Percentiles rank a stretch among this genome's conserved stretches.
Conservation (phyloP, 306 rosid species). For the Gynostemma pentaphyllum region DNA sequence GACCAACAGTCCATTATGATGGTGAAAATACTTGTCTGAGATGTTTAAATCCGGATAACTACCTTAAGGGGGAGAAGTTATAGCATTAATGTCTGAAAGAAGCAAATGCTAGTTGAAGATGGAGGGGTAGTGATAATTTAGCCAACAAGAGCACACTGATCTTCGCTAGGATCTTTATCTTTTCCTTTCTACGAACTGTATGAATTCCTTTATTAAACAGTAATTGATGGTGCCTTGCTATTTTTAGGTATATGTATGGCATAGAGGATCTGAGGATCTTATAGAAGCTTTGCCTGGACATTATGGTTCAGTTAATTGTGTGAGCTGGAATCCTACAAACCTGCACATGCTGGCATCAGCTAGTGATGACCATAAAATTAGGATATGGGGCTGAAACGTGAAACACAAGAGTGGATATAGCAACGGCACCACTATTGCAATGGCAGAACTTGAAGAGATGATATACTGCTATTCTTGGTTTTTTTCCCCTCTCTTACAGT, state of each 20-base stretch:
- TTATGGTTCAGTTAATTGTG: slow-evolving; percentile 90
- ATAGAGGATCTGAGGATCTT: slow-evolving; percentile 59
- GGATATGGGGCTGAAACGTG: slow-evolving; percentile 79
- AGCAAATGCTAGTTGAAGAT: not conserved
- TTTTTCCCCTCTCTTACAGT: slow-evolving; percentile 38
- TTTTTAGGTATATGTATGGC: slow-evolving; percentile 85
- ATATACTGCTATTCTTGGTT: slow-evolving; percentile 11
- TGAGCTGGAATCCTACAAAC: slow-evolving; percentile 91
- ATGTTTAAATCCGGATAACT: not conserved
- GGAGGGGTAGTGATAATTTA: not conserved
- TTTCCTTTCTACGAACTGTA: not conserved
- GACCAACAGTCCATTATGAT: not conserved
- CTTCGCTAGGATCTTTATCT: not conserved
- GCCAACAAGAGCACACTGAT: not conserved
- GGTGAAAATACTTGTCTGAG: not conserved
- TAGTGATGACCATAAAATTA: slow-evolving; percentile 84
- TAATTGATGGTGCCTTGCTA: slow-evolving; percentile 13
- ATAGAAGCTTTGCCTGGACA: slow-evolving; percentile 74
- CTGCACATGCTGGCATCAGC: slow-evolving; percentile 97
- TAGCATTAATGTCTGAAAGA: not conserved
- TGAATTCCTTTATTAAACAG: not conserved
- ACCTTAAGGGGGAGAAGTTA: not conserved
- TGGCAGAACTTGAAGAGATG: slow-evolving; percentile 44
- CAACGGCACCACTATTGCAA: slow-evolving; percentile 83
- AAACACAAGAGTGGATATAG: slow-evolving; percentile 43